Percentiles rank a stretch among this genome's conserved stretches.
These are phyloP conservation scores for Anastatica hierochuntica DNA, from an alignment of 345 rosid genomes.

Conservation along the genomic window DNA sequence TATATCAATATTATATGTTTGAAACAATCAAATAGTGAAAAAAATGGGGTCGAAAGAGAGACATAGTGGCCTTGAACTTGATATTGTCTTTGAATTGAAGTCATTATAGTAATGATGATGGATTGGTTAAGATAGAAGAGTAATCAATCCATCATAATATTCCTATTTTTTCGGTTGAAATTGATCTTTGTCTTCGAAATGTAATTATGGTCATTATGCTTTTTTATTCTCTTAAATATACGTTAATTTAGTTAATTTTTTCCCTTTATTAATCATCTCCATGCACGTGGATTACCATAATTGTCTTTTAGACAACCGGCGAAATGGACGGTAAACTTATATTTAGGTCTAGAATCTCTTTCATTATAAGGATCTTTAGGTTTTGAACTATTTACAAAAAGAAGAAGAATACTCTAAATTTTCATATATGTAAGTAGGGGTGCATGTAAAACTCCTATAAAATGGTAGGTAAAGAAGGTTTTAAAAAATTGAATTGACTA, in stretches of 20 bases:
- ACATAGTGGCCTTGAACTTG: slow-evolving; percentile 12
- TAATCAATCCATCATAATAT: neutral
- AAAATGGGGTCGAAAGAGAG: too few species aligned
- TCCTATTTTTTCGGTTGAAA: slow-evolving; percentile 10
- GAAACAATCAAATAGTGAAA: too few species aligned
- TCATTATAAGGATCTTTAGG: too few species aligned
- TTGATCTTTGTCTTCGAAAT: slow-evolving; percentile 8
- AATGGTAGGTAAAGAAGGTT: too few species aligned
- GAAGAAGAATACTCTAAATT: too few species aligned
- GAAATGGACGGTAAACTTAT: slow-evolving; percentile 17
- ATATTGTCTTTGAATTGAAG: slow-evolving; percentile 18
- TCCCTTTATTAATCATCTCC: neutral
- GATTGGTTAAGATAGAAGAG: neutral
- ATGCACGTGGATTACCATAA: slow-evolving; percentile 19
- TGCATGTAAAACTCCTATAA: too few species aligned
- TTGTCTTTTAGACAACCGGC: slow-evolving; percentile 11
- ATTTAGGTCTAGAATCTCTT: too few species aligned
- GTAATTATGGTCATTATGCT: slow-evolving; percentile 2
- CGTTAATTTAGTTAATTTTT: neutral
- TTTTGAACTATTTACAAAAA: too few species aligned
- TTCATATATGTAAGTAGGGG: too few species aligned
- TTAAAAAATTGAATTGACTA: too few species aligned
- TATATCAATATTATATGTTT: too few species aligned
- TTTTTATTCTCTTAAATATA: neutral
- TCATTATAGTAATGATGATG: slow-evolving; percentile 5